These are phyloP conservation scores for Dryas octopetala DNA, from an alignment of 306 rosid genomes.

Conservation along the genomic window DNA sequence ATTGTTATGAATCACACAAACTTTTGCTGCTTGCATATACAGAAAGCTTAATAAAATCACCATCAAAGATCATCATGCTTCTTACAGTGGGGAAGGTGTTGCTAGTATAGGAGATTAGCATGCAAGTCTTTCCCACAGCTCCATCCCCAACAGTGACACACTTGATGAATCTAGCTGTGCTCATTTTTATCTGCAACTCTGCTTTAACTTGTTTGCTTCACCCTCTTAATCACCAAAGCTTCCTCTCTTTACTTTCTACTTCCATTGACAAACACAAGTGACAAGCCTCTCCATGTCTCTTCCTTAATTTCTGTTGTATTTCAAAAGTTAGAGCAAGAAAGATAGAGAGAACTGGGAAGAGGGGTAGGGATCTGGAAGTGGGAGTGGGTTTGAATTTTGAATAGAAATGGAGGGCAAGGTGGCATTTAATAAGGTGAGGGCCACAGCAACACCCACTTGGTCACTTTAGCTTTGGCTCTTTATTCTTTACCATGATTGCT, in stretches of 20 bases:
- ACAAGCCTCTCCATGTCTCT: constrained; percentile 12
- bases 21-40: not conserved
- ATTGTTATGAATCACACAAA: no score
- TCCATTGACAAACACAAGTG: constrained; percentile 25
- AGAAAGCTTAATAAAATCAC: not conserved
- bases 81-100: constrained; percentile 83
- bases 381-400: constrained; percentile 42
- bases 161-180: constrained; percentile 89
- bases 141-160: constrained; percentile 96
- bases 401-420: constrained; percentile 44
- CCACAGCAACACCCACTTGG: constrained; percentile 57
- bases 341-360: constrained; percentile 10
- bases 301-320: no score
- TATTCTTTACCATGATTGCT: constrained; percentile 25
- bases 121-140: constrained; percentile 92
- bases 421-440: constrained; percentile 55
- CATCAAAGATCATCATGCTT: not conserved
- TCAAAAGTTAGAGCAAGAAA: not conserved
- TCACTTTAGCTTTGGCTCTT: constrained; percentile 60
- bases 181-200: constrained; percentile 43
- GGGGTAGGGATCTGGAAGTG: constrained; percentile 9
- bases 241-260: constrained; percentile 26
- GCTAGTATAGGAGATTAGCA: constrained; percentile 92
- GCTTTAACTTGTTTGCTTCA: constrained; percentile 2
- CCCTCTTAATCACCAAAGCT: constrained; percentile 19